Base-by-base conservation (phyloP, 179 eudicot species). In the Sideroxylon spinosum region DNA sequence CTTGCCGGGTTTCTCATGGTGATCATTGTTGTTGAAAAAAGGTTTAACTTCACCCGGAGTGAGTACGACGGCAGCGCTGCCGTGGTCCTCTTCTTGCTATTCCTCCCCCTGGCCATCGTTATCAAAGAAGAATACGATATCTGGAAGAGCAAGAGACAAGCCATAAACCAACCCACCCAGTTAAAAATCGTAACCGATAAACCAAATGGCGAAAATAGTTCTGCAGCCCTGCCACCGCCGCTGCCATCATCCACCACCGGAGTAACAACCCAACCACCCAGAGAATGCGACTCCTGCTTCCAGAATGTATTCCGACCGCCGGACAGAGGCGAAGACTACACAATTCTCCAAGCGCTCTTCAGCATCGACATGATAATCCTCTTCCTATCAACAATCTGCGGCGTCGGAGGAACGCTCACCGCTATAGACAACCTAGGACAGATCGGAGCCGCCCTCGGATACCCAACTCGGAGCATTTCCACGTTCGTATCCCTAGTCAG, bases 1-100 rank as follows among this genome's bases (percentile, higher is more conserved):
- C 76, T 88, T 0, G 90, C 90, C 0, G 89, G 84, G 0, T 88
- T 82, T 46, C 72, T 88, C 32, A 84, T 88, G 86, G 23, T 81
- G 3, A 63, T 81, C 7, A 88, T 84, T 49, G 81, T 88, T 2
- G 11, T 86, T 6, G 67, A 88, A 46, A 85, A 82, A 9, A 44
- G 9, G 53, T 0, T 69, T 17, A 1, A 78, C 3, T 85, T 80
- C 17, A 80, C 72, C 1, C 48, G 73, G 12, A 22, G 19, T 12
- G 85, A 82, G 79, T 78, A 59, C 60, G 68, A 72, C 13, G 73
- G 78, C 1, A 80, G 82, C 19, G 81, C 84, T 0, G 83, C 80
- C 16, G 28, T 25, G 0, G 85, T 85, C 3, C 2, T 78, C 3
- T 0, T 80, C 22, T 26, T 85, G 65, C 81, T 85, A 44, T 71